Evolutionary conservation across 177 flowering plant species (phyloP).

Genomic region (Tripterygium wilfordii): DNA sequence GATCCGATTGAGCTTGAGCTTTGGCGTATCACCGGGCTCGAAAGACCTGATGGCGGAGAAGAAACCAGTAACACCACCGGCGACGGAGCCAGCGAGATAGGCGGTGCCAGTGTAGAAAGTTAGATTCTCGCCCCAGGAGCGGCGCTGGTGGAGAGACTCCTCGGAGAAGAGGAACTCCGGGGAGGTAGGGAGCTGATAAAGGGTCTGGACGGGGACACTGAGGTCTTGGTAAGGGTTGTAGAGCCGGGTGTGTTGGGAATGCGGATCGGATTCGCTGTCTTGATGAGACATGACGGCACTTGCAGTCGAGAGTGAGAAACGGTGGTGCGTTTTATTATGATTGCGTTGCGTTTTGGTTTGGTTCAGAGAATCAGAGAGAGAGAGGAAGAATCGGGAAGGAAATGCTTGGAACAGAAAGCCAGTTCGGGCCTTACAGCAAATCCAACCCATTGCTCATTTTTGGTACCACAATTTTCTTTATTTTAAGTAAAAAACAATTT

Average conservation of each 20-base stretch:
- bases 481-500: too few species aligned
- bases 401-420: too few species aligned
- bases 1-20: slow-evolving; percentile 35
- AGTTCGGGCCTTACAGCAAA: too few species aligned
- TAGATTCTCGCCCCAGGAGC: slow-evolving; percentile 87
- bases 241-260: slow-evolving; percentile 25
- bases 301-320: too few species aligned
- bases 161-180: slow-evolving; percentile 88
- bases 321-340: too few species aligned
- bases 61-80: slow-evolving; percentile 28
- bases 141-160: slow-evolving; percentile 61
- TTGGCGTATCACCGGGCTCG: slow-evolving; percentile 34
- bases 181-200: slow-evolving; percentile 77
- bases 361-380: slow-evolving; percentile 5
- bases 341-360: slow-evolving; percentile 8
- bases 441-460: too few species aligned
- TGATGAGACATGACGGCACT: too few species aligned
- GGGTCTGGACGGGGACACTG: slow-evolving; percentile 42
- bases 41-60: slow-evolving; percentile 21
- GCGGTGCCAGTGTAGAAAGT: slow-evolving; percentile 42
- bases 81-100: slow-evolving; percentile 28
- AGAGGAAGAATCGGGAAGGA: too few species aligned
- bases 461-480: too few species aligned
- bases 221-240: slow-evolving; percentile 83
- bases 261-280: slow-evolving; percentile 10